Evolutionary conservation across 352 stramenopile species (phyloP), one percentile per base, ranked within the genome.

Genomic region (Globisporangium recalcitrans): DNA sequence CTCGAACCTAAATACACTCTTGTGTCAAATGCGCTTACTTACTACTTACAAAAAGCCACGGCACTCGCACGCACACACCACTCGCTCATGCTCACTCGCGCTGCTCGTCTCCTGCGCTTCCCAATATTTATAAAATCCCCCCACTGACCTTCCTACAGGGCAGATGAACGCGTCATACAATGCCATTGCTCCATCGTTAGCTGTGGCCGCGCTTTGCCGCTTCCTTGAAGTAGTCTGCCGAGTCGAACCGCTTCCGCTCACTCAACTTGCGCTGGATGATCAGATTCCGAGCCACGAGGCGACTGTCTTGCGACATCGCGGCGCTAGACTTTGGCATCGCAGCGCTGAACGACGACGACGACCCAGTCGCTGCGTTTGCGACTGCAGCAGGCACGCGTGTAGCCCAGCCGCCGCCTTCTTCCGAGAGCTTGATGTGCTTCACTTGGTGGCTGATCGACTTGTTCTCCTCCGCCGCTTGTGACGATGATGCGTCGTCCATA

Each of bases 381-480:
- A 22, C 32, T 27, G 58, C 27, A 3, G 58, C 21, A 9, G 51
- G 36, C 10, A 60, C 62, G 22, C 65, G 61, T 5, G 56, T 38
- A 3, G 61, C 55, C 68, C 73, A 64, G 31, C 74, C 52, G 57
- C 76, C 56, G 34, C 67, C 16, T 49, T 56, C 27, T 8, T 82
- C 72, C 16, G 84, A 90, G 7, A 93, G 69, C 63, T 91, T 91
- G 44, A 91, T 86, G 58, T 91, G 84, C 70, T 91, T 90, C 27
- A 85, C 74, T 47, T 88, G 78, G 55, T 86, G 78, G n/a, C 70
- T 70, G 55, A 86, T 84, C 9, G 71, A 71, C 36, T 60, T 54
- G 42, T 52, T 52, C 14, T 67, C 63, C 13, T 72, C 58, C 48
- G 14, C 16, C 5, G 62, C 10, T 10, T 31, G 27, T 11, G 8